Evolutionary conservation across 2,329 filamentous ascomycete genomes (phyloP).

Genomic region (Blastomyces gilchristii): DNA sequence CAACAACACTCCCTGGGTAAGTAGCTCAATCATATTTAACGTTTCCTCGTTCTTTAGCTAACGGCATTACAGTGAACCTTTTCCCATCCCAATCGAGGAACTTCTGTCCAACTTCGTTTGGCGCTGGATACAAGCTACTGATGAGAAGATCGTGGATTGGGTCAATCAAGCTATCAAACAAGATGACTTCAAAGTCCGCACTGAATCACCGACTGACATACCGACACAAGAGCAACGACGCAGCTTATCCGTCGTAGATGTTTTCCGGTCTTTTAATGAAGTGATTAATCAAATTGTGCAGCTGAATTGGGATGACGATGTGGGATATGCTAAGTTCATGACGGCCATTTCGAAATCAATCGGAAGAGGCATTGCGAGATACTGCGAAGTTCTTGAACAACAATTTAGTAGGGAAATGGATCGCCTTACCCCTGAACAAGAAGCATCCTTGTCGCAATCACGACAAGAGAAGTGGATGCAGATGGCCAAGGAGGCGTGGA

Average conservation of each 20-base stretch:
- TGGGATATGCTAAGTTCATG: conserved; percentile 96
- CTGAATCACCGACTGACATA: conserved; percentile 51
- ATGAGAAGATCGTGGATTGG: conserved; percentile 68
- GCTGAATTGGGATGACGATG: conserved; percentile 84
- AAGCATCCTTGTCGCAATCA: conserved; percentile 64
- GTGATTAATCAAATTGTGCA: conserved; percentile 76
- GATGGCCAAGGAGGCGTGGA: conserved; percentile 87
- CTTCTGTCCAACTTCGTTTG: conserved; percentile 86
- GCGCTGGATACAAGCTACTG: conserved; percentile 81
- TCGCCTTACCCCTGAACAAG: conserved; percentile 74
- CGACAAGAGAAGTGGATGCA: conserved; percentile 89
- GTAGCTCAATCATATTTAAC: conserved; percentile 12
- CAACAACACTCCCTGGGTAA: conserved; percentile 57
- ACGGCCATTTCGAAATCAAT: conserved; percentile 80
- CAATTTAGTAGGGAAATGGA: conserved; percentile 90
- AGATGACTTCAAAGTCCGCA: conserved; percentile 71
- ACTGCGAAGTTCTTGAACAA: conserved; percentile 83
- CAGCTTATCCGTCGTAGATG: conserved; percentile 84
- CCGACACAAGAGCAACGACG: conserved; percentile 74
- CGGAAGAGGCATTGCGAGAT: conserved; percentile 68
- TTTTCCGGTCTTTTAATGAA: conserved; percentile 89
- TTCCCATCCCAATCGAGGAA: conserved; percentile 79
- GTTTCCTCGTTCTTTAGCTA: background rate
- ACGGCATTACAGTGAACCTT: conserved; percentile 43
- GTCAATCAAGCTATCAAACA: conserved; percentile 86